Base-by-base conservation (phyloP, 306 rosid species). In the Sophora flavescens region DNA sequence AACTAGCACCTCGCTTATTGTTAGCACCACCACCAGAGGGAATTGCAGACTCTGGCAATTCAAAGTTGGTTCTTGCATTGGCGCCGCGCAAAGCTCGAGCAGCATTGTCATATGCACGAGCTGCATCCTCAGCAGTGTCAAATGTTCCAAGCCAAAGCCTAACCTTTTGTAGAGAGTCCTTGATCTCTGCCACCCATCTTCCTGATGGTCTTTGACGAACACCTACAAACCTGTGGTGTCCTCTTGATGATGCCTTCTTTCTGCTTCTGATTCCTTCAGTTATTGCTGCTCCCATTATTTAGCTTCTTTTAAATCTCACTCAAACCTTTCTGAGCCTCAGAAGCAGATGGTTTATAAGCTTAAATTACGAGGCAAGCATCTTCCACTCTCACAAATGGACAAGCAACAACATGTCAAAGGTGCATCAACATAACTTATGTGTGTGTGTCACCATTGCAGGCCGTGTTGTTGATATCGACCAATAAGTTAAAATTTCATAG, bases 161-260 rank as follows among this genome's bases (percentile, higher is more conserved):
- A n/a, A 91, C 89, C 70, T 89, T 88, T 16, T 84, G 90, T 30
- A 88, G 13, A 0, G 97, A 91, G 80, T 91, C 95, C 64, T 91
- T 91, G 79, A 89, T 91, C 89, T 91, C 97, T 1, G 97, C 91
- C 14, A 91, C 97, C 97, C 95, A 91, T 85, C 96, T 85, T 14
- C 97, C 97, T 0, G 93, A 90, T 5, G 97, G 97, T 54, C 93
- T 84, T 58, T 88, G 91, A 1, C 91, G 87, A 41, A 92, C 96
- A 2, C 97, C 97, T 14, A 92, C 93, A 32, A 72, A 92, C 48
- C 78, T 82, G 22, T 85, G 85, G 84, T 90, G 97, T 10, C 97
- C 91, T 73, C 96, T 87, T 3, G 91, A 82, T 6, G 89, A 86
- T 48, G 89, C 4, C 48, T 88, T 89, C 84, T 80, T 89, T 56